A percentile compares a stretch with the other conserved stretches of the same genome.
These are phyloP conservation scores for Crithidia expoeki DNA, from an alignment of 208 protist genomes.

Conservation along the genomic window DNA sequence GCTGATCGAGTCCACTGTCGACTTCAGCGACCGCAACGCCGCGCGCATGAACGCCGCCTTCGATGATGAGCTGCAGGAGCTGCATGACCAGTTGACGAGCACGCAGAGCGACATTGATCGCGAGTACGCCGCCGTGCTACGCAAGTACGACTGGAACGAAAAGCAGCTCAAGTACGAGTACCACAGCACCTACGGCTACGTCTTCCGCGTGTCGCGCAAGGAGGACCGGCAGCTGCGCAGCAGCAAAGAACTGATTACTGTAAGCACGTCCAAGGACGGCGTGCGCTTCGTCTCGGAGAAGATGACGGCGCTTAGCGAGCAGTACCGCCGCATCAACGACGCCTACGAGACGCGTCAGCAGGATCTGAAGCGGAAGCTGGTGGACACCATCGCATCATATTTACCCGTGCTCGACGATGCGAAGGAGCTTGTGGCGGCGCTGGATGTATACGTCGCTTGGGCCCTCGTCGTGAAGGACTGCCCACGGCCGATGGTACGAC, in stretches of 20 bases:
- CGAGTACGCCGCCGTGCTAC: slow-evolving; percentile 67
- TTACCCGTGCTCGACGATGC: slow-evolving; percentile 94
- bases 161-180: slow-evolving; percentile 93
- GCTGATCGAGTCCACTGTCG: slow-evolving; percentile 84
- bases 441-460: slow-evolving; percentile 96
- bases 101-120: slow-evolving; percentile 80
- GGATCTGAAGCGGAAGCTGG: slow-evolving; percentile 90
- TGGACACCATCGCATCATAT: slow-evolving; percentile 95
- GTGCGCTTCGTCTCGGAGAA: slow-evolving; percentile 93
- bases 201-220: slow-evolving; percentile 91
- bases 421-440: slow-evolving; percentile 89
- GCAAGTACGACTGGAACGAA: slow-evolving; percentile 81
- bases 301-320: slow-evolving; percentile 83
- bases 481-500: slow-evolving; percentile 91
- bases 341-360: slow-evolving; percentile 84
- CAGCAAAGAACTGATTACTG: slow-evolving; percentile 70
- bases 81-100: slow-evolving; percentile 73
- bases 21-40: slow-evolving; percentile 76
- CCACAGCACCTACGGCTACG: slow-evolving; percentile 88
- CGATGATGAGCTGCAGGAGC: slow-evolving; percentile 91
- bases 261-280: slow-evolving; percentile 94
- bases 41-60: slow-evolving; percentile 93
- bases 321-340: slow-evolving; percentile 72
- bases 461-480: slow-evolving; percentile 87
- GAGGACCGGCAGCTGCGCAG: slow-evolving; percentile 90